Evolutionary conservation across 345 rosid genomes (phyloP), one percentile per base, ranked within the genome.

Genomic region (Citrus mangshanensis): DNA sequence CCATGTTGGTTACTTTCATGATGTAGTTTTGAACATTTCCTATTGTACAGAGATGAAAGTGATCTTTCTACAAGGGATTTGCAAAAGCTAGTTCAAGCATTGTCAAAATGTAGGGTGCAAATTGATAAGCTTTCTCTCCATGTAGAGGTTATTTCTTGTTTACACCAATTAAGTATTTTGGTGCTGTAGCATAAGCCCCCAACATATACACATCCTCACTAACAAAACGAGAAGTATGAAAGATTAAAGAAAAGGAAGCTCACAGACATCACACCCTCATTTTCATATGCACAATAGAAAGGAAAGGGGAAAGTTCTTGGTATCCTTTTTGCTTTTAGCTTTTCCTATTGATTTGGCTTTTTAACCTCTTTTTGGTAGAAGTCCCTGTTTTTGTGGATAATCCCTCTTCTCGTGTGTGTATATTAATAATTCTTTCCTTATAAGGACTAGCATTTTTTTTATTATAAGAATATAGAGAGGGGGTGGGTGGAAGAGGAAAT

Each of bases 81-180:
- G 86, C 98, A 94, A 84, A 92, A 94, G 89, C 94, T 97, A 95
- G 98, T 97, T 88, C 98, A 97, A 85, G 95, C 98, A 18, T 89
- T 97, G 87, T 97, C 99, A 37, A 98, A 97, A 74, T 97, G 93
- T 85, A 94, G 94, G 85, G 98, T 93, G 80, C 98, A 94, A 85
- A 96, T 93, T 81, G 99, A 96, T 85, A 96, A 96, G 89, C 93
- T 96, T 72, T 96, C 98, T 71, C 97, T 94, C 73, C 99, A 97
- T 82, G 98, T 97, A 19, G 98, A 97, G 98, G 99, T 94, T 80
- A 75, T 82, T 82, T 80, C 66, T 24, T 77, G 22, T 35, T 64
- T 75, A 21, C 5, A 40, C 34, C 7, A n/a, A n/a, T 28, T 46
- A 74, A 60, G 68, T 38, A 18, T 35, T 25, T 25, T 68, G 55